Conservation (phyloP, 2,329 filamentous ascomycete species). For the Daldinia sp. region DNA sequence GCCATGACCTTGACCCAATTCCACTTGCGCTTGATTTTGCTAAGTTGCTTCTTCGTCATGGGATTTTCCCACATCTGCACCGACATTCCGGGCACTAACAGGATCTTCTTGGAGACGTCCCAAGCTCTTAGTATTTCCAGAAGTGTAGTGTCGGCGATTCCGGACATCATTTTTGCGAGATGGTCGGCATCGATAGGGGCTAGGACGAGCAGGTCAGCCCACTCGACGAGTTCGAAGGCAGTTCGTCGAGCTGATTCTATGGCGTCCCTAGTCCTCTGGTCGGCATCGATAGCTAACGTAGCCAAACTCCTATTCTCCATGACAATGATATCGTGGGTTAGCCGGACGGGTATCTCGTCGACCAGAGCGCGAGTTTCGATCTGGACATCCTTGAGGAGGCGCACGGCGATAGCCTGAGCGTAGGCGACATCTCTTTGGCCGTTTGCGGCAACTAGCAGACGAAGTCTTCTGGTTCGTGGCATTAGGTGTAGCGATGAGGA, state of each 20-base stretch:
- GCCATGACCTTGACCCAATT: slow-evolving; percentile 84
- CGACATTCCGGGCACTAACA: slow-evolving; percentile 90
- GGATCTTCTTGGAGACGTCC: slow-evolving; percentile 84
- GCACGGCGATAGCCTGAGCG: slow-evolving; percentile 71
- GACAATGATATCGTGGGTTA: slow-evolving; percentile 69
- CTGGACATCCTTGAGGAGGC: slow-evolving; percentile 70
- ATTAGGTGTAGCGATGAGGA: slow-evolving; percentile 50
- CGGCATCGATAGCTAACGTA: slow-evolving; percentile 46
- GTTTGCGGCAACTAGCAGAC: slow-evolving; percentile 71
- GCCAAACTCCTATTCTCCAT: slow-evolving; percentile 63
- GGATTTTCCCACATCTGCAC: slow-evolving; percentile 90
- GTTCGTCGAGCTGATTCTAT: slow-evolving; percentile 62
- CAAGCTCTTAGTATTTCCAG: slow-evolving; percentile 84
- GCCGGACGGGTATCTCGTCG: slow-evolving; percentile 69
- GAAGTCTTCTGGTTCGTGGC: slow-evolving; percentile 58
- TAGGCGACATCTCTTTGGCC: slow-evolving; percentile 71
- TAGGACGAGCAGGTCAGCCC: slow-evolving; percentile 87
- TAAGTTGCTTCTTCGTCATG: slow-evolving; percentile 85
- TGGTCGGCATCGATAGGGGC: slow-evolving; percentile 86
- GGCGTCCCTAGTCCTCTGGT: slow-evolving; percentile 50
- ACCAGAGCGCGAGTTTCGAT: slow-evolving; percentile 70
- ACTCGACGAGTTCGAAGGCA: slow-evolving; percentile 76
- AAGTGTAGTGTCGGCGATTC: slow-evolving; percentile 81
- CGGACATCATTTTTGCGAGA: slow-evolving; percentile 86
- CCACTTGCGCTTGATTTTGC: slow-evolving; percentile 84